These are phyloP conservation scores for Antrodiella citrinella DNA, from an alignment of 768 basidiomycete species.

Conservation along the genomic window DNA sequence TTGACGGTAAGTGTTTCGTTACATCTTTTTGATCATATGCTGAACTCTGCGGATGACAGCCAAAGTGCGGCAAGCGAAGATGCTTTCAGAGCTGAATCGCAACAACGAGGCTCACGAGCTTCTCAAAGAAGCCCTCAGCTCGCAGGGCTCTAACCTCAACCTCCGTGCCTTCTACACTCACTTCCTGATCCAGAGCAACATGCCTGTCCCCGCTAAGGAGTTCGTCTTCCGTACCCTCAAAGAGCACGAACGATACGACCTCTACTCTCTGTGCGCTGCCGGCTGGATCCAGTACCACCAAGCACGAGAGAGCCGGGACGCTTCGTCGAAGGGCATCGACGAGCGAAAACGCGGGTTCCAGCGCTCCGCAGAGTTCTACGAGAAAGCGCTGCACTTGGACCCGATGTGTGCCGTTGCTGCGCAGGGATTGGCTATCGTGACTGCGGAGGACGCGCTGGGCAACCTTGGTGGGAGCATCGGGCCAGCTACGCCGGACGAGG, in stretches of 20 bases:
- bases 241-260: constrained; percentile 78
- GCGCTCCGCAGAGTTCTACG: constrained; percentile 84
- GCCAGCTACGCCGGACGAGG: constrained; percentile 47
- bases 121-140: constrained; percentile 79
- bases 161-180: constrained; percentile 90
- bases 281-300: constrained; percentile 83
- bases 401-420: constrained; percentile 87
- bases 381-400: constrained; percentile 82
- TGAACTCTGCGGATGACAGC: constrained; percentile 37
- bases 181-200: constrained; percentile 78
- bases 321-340: constrained; percentile 42
- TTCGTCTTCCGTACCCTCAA: constrained; percentile 88
- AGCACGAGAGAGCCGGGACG: constrained; percentile 76
- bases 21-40: neutral
- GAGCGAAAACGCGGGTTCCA: constrained; percentile 75
- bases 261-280: constrained; percentile 86
- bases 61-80: constrained; percentile 84
- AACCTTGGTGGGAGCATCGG: constrained; percentile 44
- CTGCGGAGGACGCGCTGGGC: constrained; percentile 87
- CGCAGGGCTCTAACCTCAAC: constrained; percentile 73
- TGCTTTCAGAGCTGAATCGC: constrained; percentile 62
- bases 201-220: constrained; percentile 67
- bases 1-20: constrained; percentile 63
- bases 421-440: constrained; percentile 89
- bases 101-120: constrained; percentile 80